Evolutionary conservation across 2,329 filamentous ascomycete genomes (phyloP), one percentile per base, ranked within the genome.

Genomic region (Diplocarpon rosae): DNA sequence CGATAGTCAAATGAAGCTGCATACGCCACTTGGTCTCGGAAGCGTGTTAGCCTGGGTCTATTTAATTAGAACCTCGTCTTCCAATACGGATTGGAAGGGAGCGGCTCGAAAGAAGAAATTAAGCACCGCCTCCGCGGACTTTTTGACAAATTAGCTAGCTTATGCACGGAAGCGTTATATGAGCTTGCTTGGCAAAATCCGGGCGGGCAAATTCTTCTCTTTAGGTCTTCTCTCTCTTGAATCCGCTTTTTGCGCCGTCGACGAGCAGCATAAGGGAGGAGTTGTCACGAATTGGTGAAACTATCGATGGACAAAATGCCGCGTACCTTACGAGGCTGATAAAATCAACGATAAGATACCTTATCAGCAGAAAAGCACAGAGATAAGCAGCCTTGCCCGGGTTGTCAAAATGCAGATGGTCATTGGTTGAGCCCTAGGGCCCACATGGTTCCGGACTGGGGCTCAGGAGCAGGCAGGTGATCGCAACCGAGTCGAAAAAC

Each of bases 21-120:
- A 77, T 70, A 66, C 75, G 80, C 83, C 85, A 90, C 59, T 82
- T 84, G 11, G 79, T 78, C 54, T 84, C 73, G 0, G 38, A 74
- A n/a, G n/a, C n/a, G n/a, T n/a, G n/a, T n/a, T n/a, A n/a, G n/a
- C n/a, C n/a, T 93, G 1, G 85, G 87, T 13, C 87, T 87, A 20
- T 87, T 87, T 60, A 94, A 94, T 58, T 94, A 87, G 86, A 0
- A 87, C 87, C 3, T 94, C 67, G 36, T 84, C 89, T 49, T 87
- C 75, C 6, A 86, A 93, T 46, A 94, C 93, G 45, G n/a, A n/a
- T n/a, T n/a, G n/a, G n/a, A n/a, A n/a, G n/a, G n/a, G n/a, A n/a
- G n/a, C n/a, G n/a, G n/a, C n/a, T n/a, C n/a, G n/a, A n/a, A n/a
- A n/a, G n/a, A n/a, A 94, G 69, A 57, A 90, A 94, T 61, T 94